Conservation (phyloP, 2,329 filamentous ascomycete species). For the Fusarium sp. region DNA sequence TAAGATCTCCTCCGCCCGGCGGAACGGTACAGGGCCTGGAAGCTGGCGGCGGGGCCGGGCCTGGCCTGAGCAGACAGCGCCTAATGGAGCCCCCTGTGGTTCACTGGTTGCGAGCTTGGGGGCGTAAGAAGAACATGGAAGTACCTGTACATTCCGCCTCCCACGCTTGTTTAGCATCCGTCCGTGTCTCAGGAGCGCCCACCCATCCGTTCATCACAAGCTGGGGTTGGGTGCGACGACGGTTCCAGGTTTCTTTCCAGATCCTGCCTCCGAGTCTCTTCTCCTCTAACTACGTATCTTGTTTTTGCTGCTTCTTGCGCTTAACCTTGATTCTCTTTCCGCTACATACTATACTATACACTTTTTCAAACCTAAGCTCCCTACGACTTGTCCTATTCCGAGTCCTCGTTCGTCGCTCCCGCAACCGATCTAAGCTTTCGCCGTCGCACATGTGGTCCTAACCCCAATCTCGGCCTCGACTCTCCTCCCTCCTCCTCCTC, state of each 20-base stretch:
- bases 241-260: conserved; percentile 38
- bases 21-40: conserved; percentile 16
- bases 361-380: neutral
- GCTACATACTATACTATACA: neutral
- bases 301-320: neutral
- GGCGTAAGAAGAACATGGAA: conserved; percentile 2
- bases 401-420: conserved; percentile 37
- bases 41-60: conserved; percentile 4
- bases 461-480: conserved; percentile 28
- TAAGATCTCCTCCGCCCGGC: conserved; percentile 33
- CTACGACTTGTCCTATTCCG: conserved; percentile 17
- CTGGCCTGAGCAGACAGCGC: conserved; percentile 26
- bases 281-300: conserved; percentile 7
- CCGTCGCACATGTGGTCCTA: conserved; percentile 43
- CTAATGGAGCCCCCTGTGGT: conserved; percentile 13
- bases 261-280: conserved; percentile 6
- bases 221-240: conserved; percentile 30
- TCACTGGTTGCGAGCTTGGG: neutral
- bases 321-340: neutral
- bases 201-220: conserved; percentile 35
- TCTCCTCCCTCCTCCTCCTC: conserved; percentile 9
- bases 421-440: conserved; percentile 27
- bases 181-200: conserved; percentile 33
- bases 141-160: conserved; percentile 19
- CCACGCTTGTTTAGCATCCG: neutral